phyloP scores from a whole-genome alignment of 352 stramenopile genomes.

The Phytophthora brassicae region DNA sequence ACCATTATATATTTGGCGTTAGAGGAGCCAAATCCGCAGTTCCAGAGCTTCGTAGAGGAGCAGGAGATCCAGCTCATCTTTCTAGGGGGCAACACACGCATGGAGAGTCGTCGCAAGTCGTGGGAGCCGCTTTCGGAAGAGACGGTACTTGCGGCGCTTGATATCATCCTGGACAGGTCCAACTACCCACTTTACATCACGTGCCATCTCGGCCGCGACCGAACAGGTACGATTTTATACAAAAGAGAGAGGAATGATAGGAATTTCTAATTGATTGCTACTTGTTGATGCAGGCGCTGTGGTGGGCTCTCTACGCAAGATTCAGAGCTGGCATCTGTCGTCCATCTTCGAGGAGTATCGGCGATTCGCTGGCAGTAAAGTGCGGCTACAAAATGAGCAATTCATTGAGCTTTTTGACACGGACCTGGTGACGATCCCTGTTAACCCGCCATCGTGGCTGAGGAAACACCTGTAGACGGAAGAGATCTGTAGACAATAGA shows the following conservation, averaged over 20 bases:
- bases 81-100: slow-evolving; percentile 86
- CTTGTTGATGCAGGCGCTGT: slow-evolving; percentile 82
- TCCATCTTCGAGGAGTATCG: slow-evolving; percentile 94
- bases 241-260: neutral
- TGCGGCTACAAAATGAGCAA: slow-evolving; percentile 92
- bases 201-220: slow-evolving; percentile 89
- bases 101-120: slow-evolving; percentile 85
- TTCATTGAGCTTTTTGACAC: slow-evolving; percentile 96
- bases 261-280: too few relatives aligned
- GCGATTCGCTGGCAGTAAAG: slow-evolving; percentile 88
- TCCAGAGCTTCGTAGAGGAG: slow-evolving; percentile 90
- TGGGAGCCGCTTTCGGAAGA: slow-evolving; percentile 89
- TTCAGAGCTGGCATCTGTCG: slow-evolving; percentile 92
- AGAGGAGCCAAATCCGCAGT: slow-evolving; percentile 89
- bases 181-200: slow-evolving; percentile 93
- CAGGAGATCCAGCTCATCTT: slow-evolving; percentile 90
- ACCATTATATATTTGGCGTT: slow-evolving; percentile 92
- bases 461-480: slow-evolving; percentile 46
- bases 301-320: slow-evolving; percentile 91
- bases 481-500: too few relatives aligned
- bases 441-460: slow-evolving; percentile 74
- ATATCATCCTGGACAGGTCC: slow-evolving; percentile 87
- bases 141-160: slow-evolving; percentile 88
- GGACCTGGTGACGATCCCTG: slow-evolving; percentile 87
- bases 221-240: slow-evolving; percentile 55